Base-by-base conservation (phyloP, 164 flowering plant species). In the Paratinospora sagittata region DNA sequence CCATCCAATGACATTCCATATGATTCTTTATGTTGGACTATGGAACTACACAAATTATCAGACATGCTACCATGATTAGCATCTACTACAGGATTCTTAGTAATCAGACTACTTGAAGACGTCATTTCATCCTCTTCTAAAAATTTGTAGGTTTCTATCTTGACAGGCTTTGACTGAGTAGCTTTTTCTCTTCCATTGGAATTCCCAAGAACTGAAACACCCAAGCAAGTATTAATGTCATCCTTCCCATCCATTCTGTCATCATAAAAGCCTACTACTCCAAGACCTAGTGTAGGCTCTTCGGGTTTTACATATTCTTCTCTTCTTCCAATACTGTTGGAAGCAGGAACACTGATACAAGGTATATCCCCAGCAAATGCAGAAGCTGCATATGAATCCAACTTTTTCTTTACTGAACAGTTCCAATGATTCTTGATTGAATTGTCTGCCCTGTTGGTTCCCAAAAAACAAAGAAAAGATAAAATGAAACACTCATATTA, bases 391-490 rank as follows among this genome's bases (percentile, higher is more conserved):
- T 26, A 72, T 37, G 69, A 60, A 63, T 63, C 71, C 66, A 82
- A 37, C 68, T 74, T 85, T 78, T 82, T 87, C 78, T 85, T 84
- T 68, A 87, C 60, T 3, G 90, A 84, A 77, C 88, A 78, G 77
- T 87, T 85, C 88, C 90, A 87, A 55, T 85, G 88, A 34, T 87
- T 87, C 75, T 87, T 87, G 66, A 87, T 84, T 8, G 88, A 76
- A 74, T 87, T 87, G 52, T 85, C 90, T 7, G 81, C 81, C 86
- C 90, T 87, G 81, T 72, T 39, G 68, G 57, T 34, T 36, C 16
- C 19, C 47, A 72, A 47, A 30, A 2, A 27, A 62, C 65, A 26
- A 7, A 73, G 64, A 65, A 27, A 24, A 37, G 37, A n/a, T n/a
- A 19, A 16, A 27, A 27, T 21, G 17, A 45, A 13, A 24, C 4